Base-by-base conservation (phyloP, 345 rosid species). In the Physaria fendleri region DNA sequence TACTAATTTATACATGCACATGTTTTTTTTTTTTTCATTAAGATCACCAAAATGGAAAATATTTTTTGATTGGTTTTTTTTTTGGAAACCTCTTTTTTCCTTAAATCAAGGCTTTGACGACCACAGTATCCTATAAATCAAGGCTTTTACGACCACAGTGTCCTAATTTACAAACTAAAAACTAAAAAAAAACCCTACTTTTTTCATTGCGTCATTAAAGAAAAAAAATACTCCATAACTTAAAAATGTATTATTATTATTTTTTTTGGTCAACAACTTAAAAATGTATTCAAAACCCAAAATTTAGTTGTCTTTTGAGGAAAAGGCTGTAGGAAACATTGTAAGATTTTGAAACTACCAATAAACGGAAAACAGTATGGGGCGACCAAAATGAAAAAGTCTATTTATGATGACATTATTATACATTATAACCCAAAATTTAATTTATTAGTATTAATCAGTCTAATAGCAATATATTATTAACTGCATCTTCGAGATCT, bases 1-100 rank as follows among this genome's bases (percentile, higher is more conserved):
- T 59, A 16, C 65, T 40, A 23, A 40, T 13, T 66, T 23, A 51
- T 59, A 25, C 25, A 68, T 52, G 72, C 57, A 47, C 37, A 30
- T 30, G 34, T 23, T 40, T 39, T 3, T 23, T 14, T 56, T 56
- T 18, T 6, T 34, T 54, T 18, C 33, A 28, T 35, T 8, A 10
- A 5, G 9, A 14, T 32, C 28, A 5, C 39, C 30, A 18, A 18
- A 20, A 16, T 24, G n/a, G 9, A 47, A 35, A 21, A 32, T n/a
- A 29, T 16, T 62, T 40, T n/a, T n/a, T n/a, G n/a, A n/a, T n/a
- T n/a, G n/a, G 34, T 23, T 40, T 39, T 3, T 23, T 14, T 56
- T 56, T 18, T 6, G n/a, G 9, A 47, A 35, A 21, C 22, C 8
- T 20, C 12, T 62, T 40, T 20, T 33, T 52, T 14, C 44, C 44